These are phyloP conservation scores for Cadophora malorum DNA, from an alignment of 2,329 filamentous ascomycete species.

Conservation along the genomic window DNA sequence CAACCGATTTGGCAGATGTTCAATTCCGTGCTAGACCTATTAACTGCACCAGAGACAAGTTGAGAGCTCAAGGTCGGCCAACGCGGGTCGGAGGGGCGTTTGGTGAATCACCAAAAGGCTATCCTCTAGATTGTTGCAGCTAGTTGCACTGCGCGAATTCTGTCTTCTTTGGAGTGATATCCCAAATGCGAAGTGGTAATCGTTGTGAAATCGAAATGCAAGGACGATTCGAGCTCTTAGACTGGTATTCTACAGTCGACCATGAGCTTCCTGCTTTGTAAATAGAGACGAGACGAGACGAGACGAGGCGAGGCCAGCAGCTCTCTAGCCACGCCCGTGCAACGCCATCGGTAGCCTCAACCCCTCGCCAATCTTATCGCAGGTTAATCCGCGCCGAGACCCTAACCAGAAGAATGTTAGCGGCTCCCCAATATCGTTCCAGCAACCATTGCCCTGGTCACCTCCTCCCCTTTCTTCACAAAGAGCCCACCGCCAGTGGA, in stretches of 20 bases:
- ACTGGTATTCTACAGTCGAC: background rate
- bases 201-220: background rate
- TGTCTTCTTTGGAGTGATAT: too few relatives aligned
- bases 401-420: background rate
- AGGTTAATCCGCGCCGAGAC: slow-evolving; percentile 12
- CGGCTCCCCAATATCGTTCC: background rate
- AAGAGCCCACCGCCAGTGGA: slow-evolving; percentile 36
- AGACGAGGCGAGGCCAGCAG: background rate
- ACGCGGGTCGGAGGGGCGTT: background rate
- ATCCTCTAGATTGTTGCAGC: background rate
- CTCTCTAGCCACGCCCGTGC: too few relatives aligned
- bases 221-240: background rate
- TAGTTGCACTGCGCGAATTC: background rate
- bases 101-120: background rate
- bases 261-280: slow-evolving; percentile 20
- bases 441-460: background rate
- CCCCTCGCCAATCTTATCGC: slow-evolving; percentile 22
- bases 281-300: slow-evolving; percentile 14
- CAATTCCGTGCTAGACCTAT: background rate
- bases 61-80: background rate
- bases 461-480: slow-evolving; percentile 21
- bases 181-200: background rate
- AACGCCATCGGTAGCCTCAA: background rate
- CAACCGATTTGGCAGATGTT: background rate
- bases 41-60: background rate